phyloP scores from a whole-genome alignment of 1,139 yeast genomes.

The Taiozyma sp. region DNA sequence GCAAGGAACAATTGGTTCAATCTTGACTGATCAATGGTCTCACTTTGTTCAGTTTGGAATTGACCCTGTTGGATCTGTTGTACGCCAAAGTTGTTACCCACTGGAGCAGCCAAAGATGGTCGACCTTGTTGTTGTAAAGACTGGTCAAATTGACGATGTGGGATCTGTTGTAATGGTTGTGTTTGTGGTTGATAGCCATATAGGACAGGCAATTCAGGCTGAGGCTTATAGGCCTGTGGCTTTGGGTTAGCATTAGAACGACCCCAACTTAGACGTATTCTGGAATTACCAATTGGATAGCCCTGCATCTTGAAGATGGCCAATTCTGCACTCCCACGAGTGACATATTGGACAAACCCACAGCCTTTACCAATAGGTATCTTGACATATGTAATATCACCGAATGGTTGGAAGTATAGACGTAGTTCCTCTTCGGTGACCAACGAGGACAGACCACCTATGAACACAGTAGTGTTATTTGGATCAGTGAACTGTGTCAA shows the following conservation, averaged over 20 bases:
- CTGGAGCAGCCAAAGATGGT: conserved; percentile 1
- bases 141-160: conserved; percentile 4
- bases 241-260: conserved; percentile 31
- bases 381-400: conserved; percentile 76
- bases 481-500: conserved; percentile 63
- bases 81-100: conserved; percentile 9
- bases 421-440: conserved; percentile 74
- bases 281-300: conserved; percentile 77
- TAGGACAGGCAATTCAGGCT: conserved; percentile 19
- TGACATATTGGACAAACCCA: conserved; percentile 82
- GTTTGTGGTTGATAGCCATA: conserved; percentile 13
- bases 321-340: conserved; percentile 79
- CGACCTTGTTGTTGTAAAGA: conserved; percentile 2
- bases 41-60: conserved; percentile 14
- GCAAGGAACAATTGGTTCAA: conserved; percentile 43
- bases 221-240: conserved; percentile 18
- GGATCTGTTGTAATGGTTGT: conserved; percentile 7
- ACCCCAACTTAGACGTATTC: conserved; percentile 90
- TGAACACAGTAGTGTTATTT: conserved; percentile 88
- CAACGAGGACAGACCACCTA: conserved; percentile 78
- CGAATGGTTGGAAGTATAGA: conserved; percentile 76
- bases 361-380: conserved; percentile 92
- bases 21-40: conserved; percentile 25
- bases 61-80: conserved; percentile 12
- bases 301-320: conserved; percentile 94